Base-by-base conservation (phyloP, 1,284 basidiomycete species). In the Pseudozyma sp. region DNA sequence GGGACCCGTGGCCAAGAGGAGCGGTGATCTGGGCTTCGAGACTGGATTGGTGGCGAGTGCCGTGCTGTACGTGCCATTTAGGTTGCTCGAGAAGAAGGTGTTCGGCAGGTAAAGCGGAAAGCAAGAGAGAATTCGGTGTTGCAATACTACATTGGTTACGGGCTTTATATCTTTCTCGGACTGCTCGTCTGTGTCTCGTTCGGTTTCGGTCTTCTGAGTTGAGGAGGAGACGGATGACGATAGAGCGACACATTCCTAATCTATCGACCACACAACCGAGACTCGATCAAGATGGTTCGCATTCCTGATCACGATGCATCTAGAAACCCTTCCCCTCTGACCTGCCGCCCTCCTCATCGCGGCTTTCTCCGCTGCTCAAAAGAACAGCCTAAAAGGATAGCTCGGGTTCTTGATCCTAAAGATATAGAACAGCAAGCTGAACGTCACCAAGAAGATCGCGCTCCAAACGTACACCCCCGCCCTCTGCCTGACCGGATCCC, bases 391-490 rank as follows among this genome's bases (percentile, higher is more conserved):
- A 73, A 78, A 78, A 3, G 76, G 76, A 54, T 78, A 78, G 54
- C 76, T 72, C 14, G 76, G 76, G 58, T 97, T 97, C 87, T 99
- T 99, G 73, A 94, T 87, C 81, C 90, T 89, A 88, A 99, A 99
- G 45, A 99, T 84, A 49, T 92, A 92, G 59, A 98, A 87, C 47
- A 99, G 87, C 70, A 96, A 87, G 50, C 94, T 95, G 85, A 94
- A 94, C 63, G 97, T 88, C 77, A 94, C 87, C 84, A 97, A 86
- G 64, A 93, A 88, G 61, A 97, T 90, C 1, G 87, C 89, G 2
- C 90, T 89, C 94, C 94, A 98, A 39, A 97, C 87, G 84, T 96
- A 96, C 29, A 97, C 87, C 77, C 94, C 94, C 29, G 91, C 83
- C 35, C 93, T 89, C 84, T 99, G 96, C 64, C 91, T 90, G 44